A percentile compares a stretch with the other conserved stretches of the same genome.
These are phyloP conservation scores for Scenedesmus sp. DNA, from an alignment of 163 green algal genomes.

Conservation along the genomic window DNA sequence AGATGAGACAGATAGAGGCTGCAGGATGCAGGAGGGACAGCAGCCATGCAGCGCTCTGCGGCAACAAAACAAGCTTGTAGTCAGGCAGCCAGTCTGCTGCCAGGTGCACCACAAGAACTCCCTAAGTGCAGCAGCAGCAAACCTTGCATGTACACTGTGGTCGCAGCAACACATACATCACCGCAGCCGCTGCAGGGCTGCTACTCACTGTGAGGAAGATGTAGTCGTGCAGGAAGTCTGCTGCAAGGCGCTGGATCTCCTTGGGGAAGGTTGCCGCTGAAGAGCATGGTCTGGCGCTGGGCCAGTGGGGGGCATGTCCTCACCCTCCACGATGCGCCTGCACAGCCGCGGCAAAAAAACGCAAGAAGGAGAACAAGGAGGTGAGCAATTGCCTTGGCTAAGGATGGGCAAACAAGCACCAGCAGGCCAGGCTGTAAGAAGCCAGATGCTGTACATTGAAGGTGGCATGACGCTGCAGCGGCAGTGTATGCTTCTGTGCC, in stretches of 20 bases:
- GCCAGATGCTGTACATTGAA: no score
- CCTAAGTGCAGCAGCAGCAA: no score
- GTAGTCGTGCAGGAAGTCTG: slow-evolving; percentile 94
- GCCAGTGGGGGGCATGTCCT: slow-evolving; percentile 89
- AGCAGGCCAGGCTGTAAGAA: no score
- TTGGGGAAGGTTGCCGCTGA: slow-evolving; percentile 98
- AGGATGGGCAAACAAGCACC: no score
- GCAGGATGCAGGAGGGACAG: no score
- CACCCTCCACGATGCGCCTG: slow-evolving; percentile 89
- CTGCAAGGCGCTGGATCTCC: slow-evolving; percentile 96
- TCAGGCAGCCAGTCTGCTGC: no score
- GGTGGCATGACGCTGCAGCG: background rate
- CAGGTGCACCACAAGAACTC: no score
- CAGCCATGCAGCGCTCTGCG: no score
- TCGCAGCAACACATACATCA: no score
- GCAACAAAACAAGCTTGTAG: no score
- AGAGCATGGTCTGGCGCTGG: slow-evolving; percentile 97
- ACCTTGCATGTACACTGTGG: background rate
- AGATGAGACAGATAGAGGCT: background rate
- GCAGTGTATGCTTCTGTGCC: background rate
- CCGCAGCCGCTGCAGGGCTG: no score
- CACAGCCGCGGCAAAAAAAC: background rate
- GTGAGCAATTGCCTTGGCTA: background rate
- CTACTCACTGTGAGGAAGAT: slow-evolving; percentile 93
- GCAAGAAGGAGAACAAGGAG: background rate